phyloP scores from a whole-genome alignment of 345 rosid species.

The Bretschneidera sinensis region DNA sequence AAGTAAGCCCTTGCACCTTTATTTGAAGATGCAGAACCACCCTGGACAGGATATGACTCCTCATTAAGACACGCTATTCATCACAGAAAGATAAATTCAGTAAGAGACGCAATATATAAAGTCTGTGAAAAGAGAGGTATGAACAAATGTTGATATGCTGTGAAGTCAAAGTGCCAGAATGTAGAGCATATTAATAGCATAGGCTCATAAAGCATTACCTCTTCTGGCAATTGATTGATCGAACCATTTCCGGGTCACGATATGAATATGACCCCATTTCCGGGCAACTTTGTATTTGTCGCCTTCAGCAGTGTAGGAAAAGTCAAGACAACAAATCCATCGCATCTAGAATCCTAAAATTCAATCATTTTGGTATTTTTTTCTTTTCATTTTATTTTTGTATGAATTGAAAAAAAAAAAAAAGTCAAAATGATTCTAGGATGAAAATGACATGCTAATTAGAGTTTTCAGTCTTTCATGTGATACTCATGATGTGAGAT shows the following conservation, averaged over 20 bases:
- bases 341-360: neutral
- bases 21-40: constrained; percentile 36
- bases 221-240: constrained; percentile 72
- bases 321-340: constrained; percentile 43
- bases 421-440: neutral
- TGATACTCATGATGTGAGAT: neutral
- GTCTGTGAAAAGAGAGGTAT: neutral
- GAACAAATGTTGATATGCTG: constrained; percentile 9
- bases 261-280: constrained; percentile 84
- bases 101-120: constrained; percentile 19
- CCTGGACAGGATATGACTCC: constrained; percentile 77
- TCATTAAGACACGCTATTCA: constrained; percentile 85
- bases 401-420: neutral
- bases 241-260: constrained; percentile 83
- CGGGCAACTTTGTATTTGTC: constrained; percentile 88
- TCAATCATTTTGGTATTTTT: neutral
- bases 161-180: constrained; percentile 8
- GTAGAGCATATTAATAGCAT: constrained; percentile 12
- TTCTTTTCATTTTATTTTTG: neutral
- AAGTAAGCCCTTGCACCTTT: constrained; percentile 34
- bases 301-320: constrained; percentile 73
- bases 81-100: constrained; percentile 28
- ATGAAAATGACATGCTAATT: too few species aligned
- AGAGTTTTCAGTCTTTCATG: neutral
- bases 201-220: constrained; percentile 63